A percentile compares a stretch with the other conserved stretches of the same genome.
Evolutionary conservation across 306 rosid genomes (phyloP).

Genomic region (Astragalus glycyphyllos): DNA sequence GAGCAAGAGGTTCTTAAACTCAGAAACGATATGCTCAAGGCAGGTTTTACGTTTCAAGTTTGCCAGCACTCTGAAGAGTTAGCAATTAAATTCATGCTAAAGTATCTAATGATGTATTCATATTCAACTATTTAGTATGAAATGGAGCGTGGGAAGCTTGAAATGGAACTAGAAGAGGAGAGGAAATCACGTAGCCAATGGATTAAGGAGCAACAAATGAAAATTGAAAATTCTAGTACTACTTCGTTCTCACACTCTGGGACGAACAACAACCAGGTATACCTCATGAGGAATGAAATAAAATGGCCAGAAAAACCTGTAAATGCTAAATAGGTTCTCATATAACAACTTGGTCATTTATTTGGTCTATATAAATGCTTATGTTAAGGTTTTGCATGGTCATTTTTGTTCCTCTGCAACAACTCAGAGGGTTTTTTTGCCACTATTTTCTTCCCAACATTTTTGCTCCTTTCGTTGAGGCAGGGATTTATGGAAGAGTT

Average conservation of each 20-base stretch:
- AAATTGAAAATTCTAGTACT: slow-evolving; percentile 61
- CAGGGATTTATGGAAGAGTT: slow-evolving; percentile 54
- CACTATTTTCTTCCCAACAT: slow-evolving; percentile 14
- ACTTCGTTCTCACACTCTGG: slow-evolving; percentile 56
- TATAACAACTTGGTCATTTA: slow-evolving; percentile 24
- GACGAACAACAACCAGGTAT: slow-evolving; percentile 67
- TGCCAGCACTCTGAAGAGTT: slow-evolving; percentile 7
- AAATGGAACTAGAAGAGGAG: slow-evolving; percentile 82
- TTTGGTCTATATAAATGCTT: slow-evolving; percentile 18
- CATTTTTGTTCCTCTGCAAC: slow-evolving; percentile 22
- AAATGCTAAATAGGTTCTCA: slow-evolving; percentile 14
- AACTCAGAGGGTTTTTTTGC: slow-evolving; percentile 13
- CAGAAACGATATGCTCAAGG: slow-evolving; percentile 92
- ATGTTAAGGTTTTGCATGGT: slow-evolving; percentile 11
- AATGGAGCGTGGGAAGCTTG: slow-evolving; percentile 88
- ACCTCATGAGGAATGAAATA: slow-evolving; percentile 34
- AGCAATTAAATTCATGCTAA: slow-evolving; percentile 24
- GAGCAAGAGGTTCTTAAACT: slow-evolving; percentile 90
- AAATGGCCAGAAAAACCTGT: slow-evolving; percentile 11
- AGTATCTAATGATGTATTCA: slow-evolving; percentile 42
- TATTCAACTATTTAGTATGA: slow-evolving; percentile 66
- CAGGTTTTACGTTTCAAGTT: slow-evolving; percentile 41
- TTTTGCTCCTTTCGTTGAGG: slow-evolving; percentile 47
- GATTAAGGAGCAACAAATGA: slow-evolving; percentile 69
- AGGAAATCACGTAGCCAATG: slow-evolving; percentile 72